Base-by-base conservation (phyloP, 345 rosid genomes). In the Aquilaria malaccensis region DNA sequence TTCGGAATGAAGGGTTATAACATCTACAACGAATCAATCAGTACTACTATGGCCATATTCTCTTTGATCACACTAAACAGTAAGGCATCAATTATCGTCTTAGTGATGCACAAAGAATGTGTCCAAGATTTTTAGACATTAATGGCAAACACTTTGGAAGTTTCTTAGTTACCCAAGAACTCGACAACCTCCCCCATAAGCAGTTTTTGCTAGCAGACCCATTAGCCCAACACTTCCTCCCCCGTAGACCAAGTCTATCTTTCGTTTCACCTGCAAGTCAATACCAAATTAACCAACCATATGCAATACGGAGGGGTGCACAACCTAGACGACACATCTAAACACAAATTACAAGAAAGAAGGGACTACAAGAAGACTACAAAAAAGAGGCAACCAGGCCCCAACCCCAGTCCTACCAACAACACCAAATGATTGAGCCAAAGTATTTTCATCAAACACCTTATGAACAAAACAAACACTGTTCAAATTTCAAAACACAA, bases 151-250 rank as follows among this genome's bases (percentile, higher is more conserved):
- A 6, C 15, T 55, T 54, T 33, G 61, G 33, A 55, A 58, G 61
- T 51, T 55, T 65, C n/a, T 31, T 51, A 77, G 64, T 85, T 79
- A 88, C 96, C 98, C 99, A 61, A 93, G 80, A 48, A 94, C 99
- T 78, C 80, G 87, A 69, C 91, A 83, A 62, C 99, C 97, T 61
- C 95, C 99, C 73, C 78, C 85, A 58, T 78, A 67, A 10, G 86
- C 99, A 62, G 88, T 84, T 79, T 72, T 80, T 59, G 99, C 87
- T 55, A 94, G 83, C 79, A 90, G 72, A 72, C 98, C 98, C 98
- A 89, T 93, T 67, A 93, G 69, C 31, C 98, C 98, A 80, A 90
- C 81, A 77, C 97, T 89, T 70, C 97, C 98, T 63, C 98, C 98
- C 58, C 97, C 97, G 56, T 93, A 93, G 59, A 93, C 98, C 80